These are phyloP conservation scores for Salisapilia sapeloensis DNA, from an alignment of 352 stramenopile genomes.

Conservation along the genomic window DNA sequence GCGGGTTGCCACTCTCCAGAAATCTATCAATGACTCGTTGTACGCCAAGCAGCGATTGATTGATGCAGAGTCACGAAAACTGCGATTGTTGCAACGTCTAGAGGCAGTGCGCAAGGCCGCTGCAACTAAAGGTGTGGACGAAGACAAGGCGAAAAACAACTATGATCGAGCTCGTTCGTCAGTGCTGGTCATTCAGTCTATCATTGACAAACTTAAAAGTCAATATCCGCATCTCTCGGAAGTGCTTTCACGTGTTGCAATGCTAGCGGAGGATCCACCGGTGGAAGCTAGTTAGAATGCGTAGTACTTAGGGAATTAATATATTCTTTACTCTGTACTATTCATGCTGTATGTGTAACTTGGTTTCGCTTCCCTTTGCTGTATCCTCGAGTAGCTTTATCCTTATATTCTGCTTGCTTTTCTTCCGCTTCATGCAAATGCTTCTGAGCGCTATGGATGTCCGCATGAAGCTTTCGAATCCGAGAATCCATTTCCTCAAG, in stretches of 20 bases:
- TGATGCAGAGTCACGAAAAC: constrained; percentile 46
- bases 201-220: constrained; percentile 36
- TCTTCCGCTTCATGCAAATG: too few species aligned
- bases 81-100: constrained; percentile 54
- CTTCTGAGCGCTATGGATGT: constrained; percentile 6
- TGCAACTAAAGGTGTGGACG: constrained; percentile 13
- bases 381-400: too few species aligned
- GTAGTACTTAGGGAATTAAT: constrained; percentile 1
- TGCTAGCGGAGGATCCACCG: constrained; percentile 59
- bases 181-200: constrained; percentile 31
- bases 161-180: constrained; percentile 23
- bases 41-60: constrained; percentile 86
- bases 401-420: too few species aligned
- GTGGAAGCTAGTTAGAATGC: constrained; percentile 1
- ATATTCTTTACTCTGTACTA: too few species aligned
- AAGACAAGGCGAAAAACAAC: constrained; percentile 32
- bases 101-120: constrained; percentile 26
- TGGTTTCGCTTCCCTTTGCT: too few species aligned
- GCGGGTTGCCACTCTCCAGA: constrained; percentile 40
- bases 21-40: constrained; percentile 66
- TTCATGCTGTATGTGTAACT: too few species aligned
- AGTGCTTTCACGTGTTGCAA: constrained; percentile 60
- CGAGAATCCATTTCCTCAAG: constrained; percentile 12
- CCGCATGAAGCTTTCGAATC: constrained; percentile 3
- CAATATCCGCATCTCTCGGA: constrained; percentile 67